These are phyloP conservation scores for Veloboletus limbatus DNA, from an alignment of 1,284 basidiomycete species.

Conservation along the genomic window DNA sequence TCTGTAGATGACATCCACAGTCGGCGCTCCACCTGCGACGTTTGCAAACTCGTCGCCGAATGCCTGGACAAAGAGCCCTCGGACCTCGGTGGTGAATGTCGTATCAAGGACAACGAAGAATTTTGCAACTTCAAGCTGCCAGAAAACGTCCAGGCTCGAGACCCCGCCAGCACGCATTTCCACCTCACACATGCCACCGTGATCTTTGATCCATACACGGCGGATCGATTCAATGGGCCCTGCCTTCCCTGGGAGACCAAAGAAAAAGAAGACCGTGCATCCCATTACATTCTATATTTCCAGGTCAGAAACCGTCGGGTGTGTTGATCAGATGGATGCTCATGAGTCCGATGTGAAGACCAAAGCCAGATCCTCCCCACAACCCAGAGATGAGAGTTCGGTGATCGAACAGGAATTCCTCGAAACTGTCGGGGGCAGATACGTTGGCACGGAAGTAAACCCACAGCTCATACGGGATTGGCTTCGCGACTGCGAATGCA, in stretches of 20 bases:
- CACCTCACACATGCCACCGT: too few species aligned
- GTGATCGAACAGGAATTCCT: constrained; percentile 12
- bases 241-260: constrained; percentile 15
- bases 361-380: background rate
- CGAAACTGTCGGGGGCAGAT: constrained; percentile 15
- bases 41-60: constrained; percentile 18
- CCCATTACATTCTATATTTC: constrained; percentile 6
- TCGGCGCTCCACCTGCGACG: constrained; percentile 9
- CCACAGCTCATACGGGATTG: constrained; percentile 12
- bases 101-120: too few species aligned
- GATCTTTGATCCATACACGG: too few species aligned
- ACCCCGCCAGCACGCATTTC: too few species aligned
- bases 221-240: too few species aligned
- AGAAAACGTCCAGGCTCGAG: too few species aligned
- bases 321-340: background rate
- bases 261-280: background rate
- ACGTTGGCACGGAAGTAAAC: constrained; percentile 3
- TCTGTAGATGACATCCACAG: constrained; percentile 16
- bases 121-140: constrained; percentile 18
- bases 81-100: constrained; percentile 9
- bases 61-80: constrained; percentile 15
- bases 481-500: constrained; percentile 19
- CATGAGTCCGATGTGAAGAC: constrained; percentile 8
- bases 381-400: background rate
- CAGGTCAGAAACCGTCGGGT: constrained; percentile 7